A percentile compares a stretch with the other conserved stretches of the same genome.
Evolutionary conservation across 148 eudicot species (phyloP).

Genomic region (Fagopyrum homotropicum): DNA sequence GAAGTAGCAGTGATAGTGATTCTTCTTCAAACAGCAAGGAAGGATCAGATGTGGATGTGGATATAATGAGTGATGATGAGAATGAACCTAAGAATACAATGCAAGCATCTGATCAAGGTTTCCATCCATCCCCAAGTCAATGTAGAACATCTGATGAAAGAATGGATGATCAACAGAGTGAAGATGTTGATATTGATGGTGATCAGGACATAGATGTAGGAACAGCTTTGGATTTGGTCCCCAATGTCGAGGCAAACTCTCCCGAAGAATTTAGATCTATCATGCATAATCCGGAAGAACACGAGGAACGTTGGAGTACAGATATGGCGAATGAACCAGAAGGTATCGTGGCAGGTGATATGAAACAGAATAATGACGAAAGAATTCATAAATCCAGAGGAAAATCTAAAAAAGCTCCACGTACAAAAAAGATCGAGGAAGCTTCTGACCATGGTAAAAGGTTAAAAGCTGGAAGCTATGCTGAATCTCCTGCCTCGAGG

Average conservation of each 20-base stretch:
- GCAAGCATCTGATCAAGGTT: slow-evolving; percentile 32
- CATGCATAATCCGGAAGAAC: slow-evolving; percentile 29
- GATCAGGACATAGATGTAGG: slow-evolving; percentile 38
- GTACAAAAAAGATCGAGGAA: slow-evolving; percentile 35
- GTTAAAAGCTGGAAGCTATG: slow-evolving; percentile 35
- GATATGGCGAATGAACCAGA: slow-evolving; percentile 27
- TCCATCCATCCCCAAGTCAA: slow-evolving; percentile 26
- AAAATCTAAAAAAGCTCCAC: slow-evolving; percentile 49
- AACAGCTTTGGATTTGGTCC: slow-evolving; percentile 18
- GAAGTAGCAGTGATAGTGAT: slow-evolving; percentile 88
- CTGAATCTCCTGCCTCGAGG: slow-evolving; percentile 30
- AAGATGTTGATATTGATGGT: slow-evolving; percentile 57
- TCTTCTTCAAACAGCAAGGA: slow-evolving; percentile 90
- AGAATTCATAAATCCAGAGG: slow-evolving; percentile 34
- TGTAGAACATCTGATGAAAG: slow-evolving; percentile 41
- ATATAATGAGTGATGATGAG: slow-evolving; percentile 82
- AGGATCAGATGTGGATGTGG: slow-evolving; percentile 87
- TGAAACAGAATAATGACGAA: slow-evolving; percentile 30
- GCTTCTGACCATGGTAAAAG: slow-evolving; percentile 39
- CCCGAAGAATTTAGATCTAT: slow-evolving; percentile 22
- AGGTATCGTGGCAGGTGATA: slow-evolving; percentile 27
- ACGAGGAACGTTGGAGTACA: slow-evolving; percentile 23
- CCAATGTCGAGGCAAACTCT: slow-evolving; percentile 25
- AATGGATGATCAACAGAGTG: slow-evolving; percentile 49
- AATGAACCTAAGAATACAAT: slow-evolving; percentile 45